A percentile compares a stretch with the other conserved stretches of the same genome.
These are phyloP conservation scores for Yamadazyma kitorensis DNA, from an alignment of 805 yeast genomes.

Conservation along the genomic window DNA sequence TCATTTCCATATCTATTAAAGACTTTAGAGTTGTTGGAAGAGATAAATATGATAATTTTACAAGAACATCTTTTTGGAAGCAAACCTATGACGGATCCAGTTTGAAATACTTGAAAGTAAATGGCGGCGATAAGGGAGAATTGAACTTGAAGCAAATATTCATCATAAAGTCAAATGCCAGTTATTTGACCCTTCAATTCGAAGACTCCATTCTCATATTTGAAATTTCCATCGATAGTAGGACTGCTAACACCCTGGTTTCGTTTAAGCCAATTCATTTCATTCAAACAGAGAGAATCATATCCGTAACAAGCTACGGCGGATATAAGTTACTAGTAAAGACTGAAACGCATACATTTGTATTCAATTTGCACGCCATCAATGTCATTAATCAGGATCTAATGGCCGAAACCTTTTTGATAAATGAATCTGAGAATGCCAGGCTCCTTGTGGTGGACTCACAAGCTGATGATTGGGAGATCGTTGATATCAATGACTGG, in stretches of 20 bases:
- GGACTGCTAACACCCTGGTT: conserved; percentile 5
- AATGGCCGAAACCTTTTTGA: too few relatives aligned
- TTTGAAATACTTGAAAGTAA: conserved; percentile 4
- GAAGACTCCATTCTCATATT: conserved; percentile 7
- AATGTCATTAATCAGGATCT: too few relatives aligned
- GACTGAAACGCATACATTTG: conserved; percentile 7
- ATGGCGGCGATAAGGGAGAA: background rate
- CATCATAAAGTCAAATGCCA: background rate
- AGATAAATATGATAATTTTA: conserved; percentile 2
- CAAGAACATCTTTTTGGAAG: conserved; percentile 9
- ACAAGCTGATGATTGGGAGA: too few relatives aligned
- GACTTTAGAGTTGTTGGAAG: conserved; percentile 12
- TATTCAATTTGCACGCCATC: conserved; percentile 1
- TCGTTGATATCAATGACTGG: too few relatives aligned
- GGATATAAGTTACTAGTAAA: too few relatives aligned
- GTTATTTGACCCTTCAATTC: conserved; percentile 7
- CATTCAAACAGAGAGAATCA: conserved; percentile 9
- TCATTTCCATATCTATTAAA: conserved; percentile 13
- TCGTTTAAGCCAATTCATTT: conserved; percentile 9
- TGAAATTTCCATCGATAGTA: conserved; percentile 7
- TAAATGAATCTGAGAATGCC: too few relatives aligned
- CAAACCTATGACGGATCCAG: conserved; percentile 10
- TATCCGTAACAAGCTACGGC: too few relatives aligned
- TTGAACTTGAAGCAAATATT: background rate
- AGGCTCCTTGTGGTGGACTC: too few relatives aligned